Evolutionary conservation across 306 rosid genomes (phyloP).

Genomic region (Rosa rugosa): DNA sequence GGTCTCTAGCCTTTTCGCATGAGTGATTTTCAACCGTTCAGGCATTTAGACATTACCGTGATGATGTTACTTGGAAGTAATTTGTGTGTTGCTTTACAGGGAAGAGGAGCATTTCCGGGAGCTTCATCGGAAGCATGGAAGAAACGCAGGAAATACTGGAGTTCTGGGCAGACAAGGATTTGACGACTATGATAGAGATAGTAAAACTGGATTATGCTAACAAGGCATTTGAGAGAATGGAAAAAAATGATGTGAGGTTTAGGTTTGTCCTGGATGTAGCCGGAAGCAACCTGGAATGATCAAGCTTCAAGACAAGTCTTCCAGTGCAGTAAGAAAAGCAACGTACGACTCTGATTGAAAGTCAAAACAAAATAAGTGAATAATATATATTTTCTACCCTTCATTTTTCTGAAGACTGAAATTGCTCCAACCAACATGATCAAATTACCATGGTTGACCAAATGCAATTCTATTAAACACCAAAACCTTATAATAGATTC

Average conservation of each 20-base stretch:
- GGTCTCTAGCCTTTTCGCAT: background rate
- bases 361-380: no score
- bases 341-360: background rate
- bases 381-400: no score
- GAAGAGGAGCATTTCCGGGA: constrained; percentile 40
- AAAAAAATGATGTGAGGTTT: constrained; percentile 36
- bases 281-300: constrained; percentile 29
- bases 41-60: background rate
- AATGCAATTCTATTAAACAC: background rate
- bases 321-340: background rate
- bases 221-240: constrained; percentile 43
- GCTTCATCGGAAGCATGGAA: constrained; percentile 52
- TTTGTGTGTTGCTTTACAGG: constrained; percentile 22
- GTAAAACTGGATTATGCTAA: constrained; percentile 31
- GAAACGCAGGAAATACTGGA: constrained; percentile 37
- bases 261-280: constrained; percentile 42
- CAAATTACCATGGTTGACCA: background rate
- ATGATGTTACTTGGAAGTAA: background rate
- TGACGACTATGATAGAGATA: constrained; percentile 30
- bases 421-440: background rate
- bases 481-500: background rate
- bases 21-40: background rate
- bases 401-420: background rate
- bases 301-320: background rate
- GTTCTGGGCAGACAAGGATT: constrained; percentile 36